Conservation (phyloP, 768 basidiomycete species). For the Asterophora parasitica region DNA sequence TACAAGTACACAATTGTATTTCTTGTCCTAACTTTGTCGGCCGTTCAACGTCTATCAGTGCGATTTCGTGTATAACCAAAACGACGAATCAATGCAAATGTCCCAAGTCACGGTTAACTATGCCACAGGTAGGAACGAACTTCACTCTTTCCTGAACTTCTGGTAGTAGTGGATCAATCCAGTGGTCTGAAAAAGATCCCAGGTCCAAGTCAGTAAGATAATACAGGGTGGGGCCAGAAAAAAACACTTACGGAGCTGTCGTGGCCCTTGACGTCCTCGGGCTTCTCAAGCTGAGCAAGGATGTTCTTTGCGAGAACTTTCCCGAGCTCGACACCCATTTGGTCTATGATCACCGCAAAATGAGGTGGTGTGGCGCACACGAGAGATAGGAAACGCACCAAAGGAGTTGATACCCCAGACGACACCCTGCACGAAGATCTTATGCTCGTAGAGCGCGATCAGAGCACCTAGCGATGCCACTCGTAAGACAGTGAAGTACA, state of each 20-base stretch:
- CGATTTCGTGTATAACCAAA: too few species aligned
- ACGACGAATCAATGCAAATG: too few species aligned
- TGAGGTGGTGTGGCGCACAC: background rate
- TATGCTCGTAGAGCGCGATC: constrained; percentile 94
- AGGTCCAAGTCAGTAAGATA: background rate
- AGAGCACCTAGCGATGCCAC: constrained; percentile 43
- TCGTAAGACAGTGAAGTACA: too few species aligned
- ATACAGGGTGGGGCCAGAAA: background rate
- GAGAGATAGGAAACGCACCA: constrained; percentile 46
- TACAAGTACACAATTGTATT: too few species aligned
- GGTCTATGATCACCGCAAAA: constrained; percentile 48
- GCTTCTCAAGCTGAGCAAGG: constrained; percentile 77
- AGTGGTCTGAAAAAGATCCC: constrained; percentile 59
- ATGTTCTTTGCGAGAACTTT: constrained; percentile 98
- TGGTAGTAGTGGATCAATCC: constrained; percentile 98
- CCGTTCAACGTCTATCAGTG: too few species aligned
- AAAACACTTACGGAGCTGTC: constrained; percentile 66
- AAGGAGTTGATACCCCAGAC: constrained; percentile 99
- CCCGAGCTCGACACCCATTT: constrained; percentile 99
- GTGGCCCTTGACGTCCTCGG: constrained; percentile 78
- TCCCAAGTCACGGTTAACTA: too few species aligned
- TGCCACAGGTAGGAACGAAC: too few species aligned
- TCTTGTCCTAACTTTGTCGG: too few species aligned
- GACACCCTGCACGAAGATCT: constrained; percentile 96
- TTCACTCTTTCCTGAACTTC: constrained; percentile 72